These are phyloP conservation scores for Colletotrichum shisoi DNA, from an alignment of 2,329 filamentous ascomycete species.

Conservation along the genomic window DNA sequence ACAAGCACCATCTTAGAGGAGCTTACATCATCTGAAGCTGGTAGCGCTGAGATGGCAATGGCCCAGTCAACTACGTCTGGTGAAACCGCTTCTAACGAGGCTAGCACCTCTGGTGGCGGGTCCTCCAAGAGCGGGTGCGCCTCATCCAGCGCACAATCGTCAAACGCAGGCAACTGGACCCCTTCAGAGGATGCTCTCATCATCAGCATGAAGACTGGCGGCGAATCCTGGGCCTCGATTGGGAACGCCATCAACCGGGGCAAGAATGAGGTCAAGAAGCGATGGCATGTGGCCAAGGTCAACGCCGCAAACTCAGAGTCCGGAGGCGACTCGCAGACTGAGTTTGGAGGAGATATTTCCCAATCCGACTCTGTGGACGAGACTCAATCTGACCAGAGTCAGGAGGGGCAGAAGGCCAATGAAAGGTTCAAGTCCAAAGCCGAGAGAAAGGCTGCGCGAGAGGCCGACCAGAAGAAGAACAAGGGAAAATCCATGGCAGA, in stretches of 20 bases:
- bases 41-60: background rate
- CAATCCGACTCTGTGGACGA: background rate
- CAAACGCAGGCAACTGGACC: conserved; percentile 43
- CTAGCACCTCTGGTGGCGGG: background rate
- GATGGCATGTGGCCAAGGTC: conserved; percentile 48
- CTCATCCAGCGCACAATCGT: conserved; percentile 16
- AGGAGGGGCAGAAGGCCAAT: conserved; percentile 14
- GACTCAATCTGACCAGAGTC: conserved; percentile 4
- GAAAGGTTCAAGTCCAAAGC: conserved; percentile 12
- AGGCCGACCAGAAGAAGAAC: conserved; percentile 4
- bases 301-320: conserved; percentile 35
- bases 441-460: conserved; percentile 26
- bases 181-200: conserved; percentile 50
- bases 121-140: conserved; percentile 15
- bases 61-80: conserved; percentile 17
- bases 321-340: conserved; percentile 10
- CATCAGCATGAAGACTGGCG: conserved; percentile 47
- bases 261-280: conserved; percentile 46
- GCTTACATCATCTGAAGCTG: conserved; percentile 6
- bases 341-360: background rate
- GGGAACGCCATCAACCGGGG: conserved; percentile 42
- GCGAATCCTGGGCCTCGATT: conserved; percentile 47
- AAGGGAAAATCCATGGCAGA: background rate
- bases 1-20: background rate
- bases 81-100: conserved; percentile 23